Evolutionary conservation across 2,329 filamentous ascomycete species (phyloP).

Genomic region (Colletotrichum sp.): DNA sequence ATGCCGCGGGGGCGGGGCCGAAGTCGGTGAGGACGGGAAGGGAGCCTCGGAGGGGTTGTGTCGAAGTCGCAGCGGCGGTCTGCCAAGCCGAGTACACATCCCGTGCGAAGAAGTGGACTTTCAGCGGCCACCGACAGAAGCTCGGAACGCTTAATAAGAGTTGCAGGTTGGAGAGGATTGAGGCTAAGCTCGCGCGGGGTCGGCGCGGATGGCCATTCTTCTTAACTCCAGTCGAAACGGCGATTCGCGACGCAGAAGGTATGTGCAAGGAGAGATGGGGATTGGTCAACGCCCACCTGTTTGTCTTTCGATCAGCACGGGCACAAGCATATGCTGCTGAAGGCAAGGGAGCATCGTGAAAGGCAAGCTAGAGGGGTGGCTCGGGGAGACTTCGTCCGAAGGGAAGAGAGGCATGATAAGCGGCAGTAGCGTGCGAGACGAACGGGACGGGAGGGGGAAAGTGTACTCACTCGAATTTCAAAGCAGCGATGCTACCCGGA

Average conservation of each 20-base stretch:
- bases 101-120: conserved; percentile 76
- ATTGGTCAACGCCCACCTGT: conserved; percentile 91
- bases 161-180: conserved; percentile 81
- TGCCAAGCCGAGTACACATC: conserved; percentile 76
- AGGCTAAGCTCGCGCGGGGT: conserved; percentile 65
- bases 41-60: conserved; percentile 49
- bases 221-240: conserved; percentile 55
- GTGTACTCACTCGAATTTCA: conserved; percentile 83
- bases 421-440: neutral
- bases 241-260: conserved; percentile 64
- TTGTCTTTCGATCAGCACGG: neutral
- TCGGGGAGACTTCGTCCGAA: conserved; percentile 5
- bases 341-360: neutral
- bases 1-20: conserved; percentile 26
- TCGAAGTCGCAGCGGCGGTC: conserved; percentile 55
- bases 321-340: neutral
- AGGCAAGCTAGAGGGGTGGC: conserved; percentile 1
- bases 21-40: conserved; percentile 66
- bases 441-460: neutral
- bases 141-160: conserved; percentile 79
- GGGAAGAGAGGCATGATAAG: neutral
- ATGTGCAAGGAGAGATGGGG: conserved; percentile 83
- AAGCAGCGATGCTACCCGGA: conserved; percentile 81
- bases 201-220: conserved; percentile 59
- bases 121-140: conserved; percentile 84